These are phyloP conservation scores for Magnusiomyces ingens DNA, from an alignment of 1,139 yeast genomes.

Conservation along the genomic window DNA sequence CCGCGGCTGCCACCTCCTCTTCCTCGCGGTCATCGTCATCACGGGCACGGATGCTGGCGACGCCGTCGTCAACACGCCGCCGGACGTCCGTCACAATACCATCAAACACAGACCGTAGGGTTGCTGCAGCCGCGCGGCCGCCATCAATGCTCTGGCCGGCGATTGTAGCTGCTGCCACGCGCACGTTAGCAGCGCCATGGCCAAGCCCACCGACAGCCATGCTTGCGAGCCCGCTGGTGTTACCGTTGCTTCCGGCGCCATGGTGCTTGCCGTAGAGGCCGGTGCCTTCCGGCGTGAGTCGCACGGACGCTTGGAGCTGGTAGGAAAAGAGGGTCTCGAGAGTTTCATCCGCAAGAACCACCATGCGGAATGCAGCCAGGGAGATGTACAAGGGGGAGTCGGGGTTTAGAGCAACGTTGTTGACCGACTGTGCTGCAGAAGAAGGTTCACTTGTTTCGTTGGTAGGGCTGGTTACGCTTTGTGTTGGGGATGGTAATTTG, in stretches of 20 bases:
- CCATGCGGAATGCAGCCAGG: slow-evolving; percentile 91
- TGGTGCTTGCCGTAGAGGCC: slow-evolving; percentile 23
- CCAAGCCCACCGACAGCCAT: slow-evolving; percentile 2
- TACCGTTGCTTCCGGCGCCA: slow-evolving; percentile 7
- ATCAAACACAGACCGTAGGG: slow-evolving; percentile 81
- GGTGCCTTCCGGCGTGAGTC: slow-evolving; percentile 46
- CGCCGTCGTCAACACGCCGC: slow-evolving; percentile 67
- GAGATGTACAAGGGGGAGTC: slow-evolving; percentile 67
- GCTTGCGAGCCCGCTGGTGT: not conserved
- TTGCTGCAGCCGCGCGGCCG: slow-evolving; percentile 37
- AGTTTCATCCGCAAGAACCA: slow-evolving; percentile 86
- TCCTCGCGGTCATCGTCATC: slow-evolving; percentile 26
- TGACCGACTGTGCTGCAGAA: slow-evolving; percentile 35
- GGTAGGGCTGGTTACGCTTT: slow-evolving; percentile 16
- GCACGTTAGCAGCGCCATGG: slow-evolving; percentile 18
- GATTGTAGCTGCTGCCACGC: slow-evolving; percentile 31
- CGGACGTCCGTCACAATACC: slow-evolving; percentile 87
- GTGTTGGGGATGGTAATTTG: slow-evolving; percentile 29
- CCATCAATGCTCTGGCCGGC: slow-evolving; percentile 30
- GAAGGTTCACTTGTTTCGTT: slow-evolving; percentile 3
- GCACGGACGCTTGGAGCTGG: slow-evolving; percentile 60
- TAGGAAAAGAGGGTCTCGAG: slow-evolving; percentile 74
- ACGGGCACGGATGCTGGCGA: slow-evolving; percentile 18
- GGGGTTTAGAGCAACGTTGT: slow-evolving; percentile 80
- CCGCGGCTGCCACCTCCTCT: slow-evolving; percentile 30